These are phyloP conservation scores for Triangularia setosa DNA, from an alignment of 2,329 filamentous ascomycete genomes.

Conservation along the genomic window DNA sequence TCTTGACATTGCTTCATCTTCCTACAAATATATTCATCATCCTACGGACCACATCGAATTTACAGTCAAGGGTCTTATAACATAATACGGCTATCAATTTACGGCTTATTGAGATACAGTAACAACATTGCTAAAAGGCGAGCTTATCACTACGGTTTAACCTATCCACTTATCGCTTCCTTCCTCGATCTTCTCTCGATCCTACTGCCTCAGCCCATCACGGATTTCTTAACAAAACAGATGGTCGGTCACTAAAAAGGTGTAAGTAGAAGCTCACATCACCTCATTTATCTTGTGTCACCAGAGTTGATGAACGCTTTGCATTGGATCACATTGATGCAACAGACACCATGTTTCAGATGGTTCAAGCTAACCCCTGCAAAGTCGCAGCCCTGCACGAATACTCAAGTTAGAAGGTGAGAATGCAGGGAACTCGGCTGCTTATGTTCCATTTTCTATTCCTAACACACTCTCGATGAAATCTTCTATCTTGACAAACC, in stretches of 20 bases:
- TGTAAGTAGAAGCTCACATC: background rate
- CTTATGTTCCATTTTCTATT: background rate
- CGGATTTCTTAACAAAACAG: background rate
- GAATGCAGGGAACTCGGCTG: background rate
- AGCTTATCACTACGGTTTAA: background rate
- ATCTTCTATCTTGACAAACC: background rate
- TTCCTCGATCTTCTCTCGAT: background rate
- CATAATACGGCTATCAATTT: background rate
- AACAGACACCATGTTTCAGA: conserved; percentile 26
- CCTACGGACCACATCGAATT: too few species aligned
- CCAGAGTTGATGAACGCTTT: background rate
- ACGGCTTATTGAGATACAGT: background rate
- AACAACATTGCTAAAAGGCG: background rate
- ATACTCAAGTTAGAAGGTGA: background rate
- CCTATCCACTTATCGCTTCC: background rate
- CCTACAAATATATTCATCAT: too few species aligned
- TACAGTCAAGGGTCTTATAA: background rate
- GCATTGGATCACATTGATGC: conserved; percentile 26
- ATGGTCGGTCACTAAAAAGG: background rate
- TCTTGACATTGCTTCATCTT: too few species aligned
- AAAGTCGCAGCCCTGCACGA: background rate
- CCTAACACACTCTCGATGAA: background rate
- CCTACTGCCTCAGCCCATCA: background rate
- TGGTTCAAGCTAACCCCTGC: conserved; percentile 9
- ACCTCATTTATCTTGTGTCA: conserved; percentile 7